Percentiles rank a stretch among this genome's conserved stretches.
Evolutionary conservation across 2,329 filamentous ascomycete genomes (phyloP).

Genomic region (Colletotrichum salicis): DNA sequence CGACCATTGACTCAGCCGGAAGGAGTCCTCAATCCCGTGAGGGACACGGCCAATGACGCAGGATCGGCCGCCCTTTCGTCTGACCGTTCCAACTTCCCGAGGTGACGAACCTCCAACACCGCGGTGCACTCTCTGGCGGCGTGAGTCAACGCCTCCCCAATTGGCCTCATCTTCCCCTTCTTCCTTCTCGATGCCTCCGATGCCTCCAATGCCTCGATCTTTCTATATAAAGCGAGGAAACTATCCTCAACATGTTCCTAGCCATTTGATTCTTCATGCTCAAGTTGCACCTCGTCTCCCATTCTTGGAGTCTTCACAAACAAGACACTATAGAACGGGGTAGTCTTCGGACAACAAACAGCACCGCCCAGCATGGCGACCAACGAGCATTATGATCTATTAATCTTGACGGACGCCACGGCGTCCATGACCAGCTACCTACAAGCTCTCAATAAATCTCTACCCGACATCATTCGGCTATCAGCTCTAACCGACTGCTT

Average conservation of each 20-base stretch:
- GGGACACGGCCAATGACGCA: background rate
- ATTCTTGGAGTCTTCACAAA: background rate
- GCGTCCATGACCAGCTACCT: constrained; percentile 57
- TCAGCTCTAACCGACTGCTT: constrained; percentile 61
- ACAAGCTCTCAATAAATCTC: constrained; percentile 53
- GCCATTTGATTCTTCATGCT: background rate
- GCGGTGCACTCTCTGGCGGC: background rate
- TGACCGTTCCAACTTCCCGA: background rate
- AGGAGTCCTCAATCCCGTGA: background rate
- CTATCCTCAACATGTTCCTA: background rate
- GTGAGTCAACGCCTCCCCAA: constrained; percentile 1
- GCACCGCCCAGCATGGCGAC: background rate
- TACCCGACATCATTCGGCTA: constrained; percentile 62
- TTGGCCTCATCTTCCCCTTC: background rate
- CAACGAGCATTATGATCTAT: constrained; percentile 51
- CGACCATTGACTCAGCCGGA: background rate
- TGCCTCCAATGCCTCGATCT: background rate
- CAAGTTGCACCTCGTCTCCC: background rate
- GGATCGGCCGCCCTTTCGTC: background rate
- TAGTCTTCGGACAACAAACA: background rate
- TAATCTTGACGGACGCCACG: constrained; percentile 59
- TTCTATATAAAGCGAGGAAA: background rate
- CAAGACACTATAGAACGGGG: background rate
- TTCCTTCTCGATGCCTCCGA: background rate
- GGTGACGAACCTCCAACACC: background rate